phyloP scores from a whole-genome alignment of 306 rosid species.

The Lathyrus sativus region DNA sequence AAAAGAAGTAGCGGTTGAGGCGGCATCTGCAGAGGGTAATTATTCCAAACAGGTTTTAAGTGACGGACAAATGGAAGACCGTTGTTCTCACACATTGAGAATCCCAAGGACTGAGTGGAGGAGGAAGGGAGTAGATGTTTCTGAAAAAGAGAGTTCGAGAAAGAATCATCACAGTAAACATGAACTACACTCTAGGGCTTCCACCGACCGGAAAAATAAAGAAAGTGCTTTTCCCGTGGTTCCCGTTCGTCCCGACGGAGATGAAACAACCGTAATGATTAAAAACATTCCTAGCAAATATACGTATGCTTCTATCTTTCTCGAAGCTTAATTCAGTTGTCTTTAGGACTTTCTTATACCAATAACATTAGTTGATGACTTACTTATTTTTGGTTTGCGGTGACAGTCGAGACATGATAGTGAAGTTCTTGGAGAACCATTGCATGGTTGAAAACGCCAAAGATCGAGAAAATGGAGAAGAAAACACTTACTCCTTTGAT shows the following conservation, averaged over 20 bases:
- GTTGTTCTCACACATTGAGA: not conserved
- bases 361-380: too few species aligned
- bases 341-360: too few species aligned
- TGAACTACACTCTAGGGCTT: too few species aligned
- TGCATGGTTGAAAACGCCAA: constrained; percentile 43
- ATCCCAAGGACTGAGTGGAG: not conserved
- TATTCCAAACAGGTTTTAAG: too few species aligned
- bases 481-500: too few species aligned
- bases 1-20: not conserved
- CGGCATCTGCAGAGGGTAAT: not conserved
- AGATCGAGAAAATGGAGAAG: not conserved
- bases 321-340: too few species aligned
- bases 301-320: constrained; percentile 38
- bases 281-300: constrained; percentile 61
- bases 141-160: too few species aligned
- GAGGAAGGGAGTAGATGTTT: not conserved
- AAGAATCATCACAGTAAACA: too few species aligned
- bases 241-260: constrained; percentile 16
- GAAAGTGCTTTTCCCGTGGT: not conserved
- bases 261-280: constrained; percentile 56
- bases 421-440: constrained; percentile 49
- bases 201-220: constrained; percentile 5
- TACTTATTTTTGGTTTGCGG: not conserved
- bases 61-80: not conserved
- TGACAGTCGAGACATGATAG: constrained; percentile 46